These are phyloP conservation scores for Salmacisia buchloeana DNA, from an alignment of 1,284 basidiomycete genomes.

Conservation along the genomic window DNA sequence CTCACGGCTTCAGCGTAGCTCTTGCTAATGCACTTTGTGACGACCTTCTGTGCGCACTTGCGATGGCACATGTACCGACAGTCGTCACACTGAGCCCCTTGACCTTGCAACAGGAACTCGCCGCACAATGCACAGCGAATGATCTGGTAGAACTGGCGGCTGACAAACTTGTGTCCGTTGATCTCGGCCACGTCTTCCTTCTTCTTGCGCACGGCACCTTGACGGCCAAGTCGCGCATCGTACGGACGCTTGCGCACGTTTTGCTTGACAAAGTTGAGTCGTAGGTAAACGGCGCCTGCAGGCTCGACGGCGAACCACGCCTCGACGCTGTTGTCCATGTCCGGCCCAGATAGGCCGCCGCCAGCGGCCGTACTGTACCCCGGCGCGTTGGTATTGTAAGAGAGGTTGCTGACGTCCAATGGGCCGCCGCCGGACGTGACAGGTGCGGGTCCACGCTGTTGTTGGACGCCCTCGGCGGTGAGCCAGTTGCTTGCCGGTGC, in stretches of 20 bases:
- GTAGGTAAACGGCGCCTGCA: slow-evolving; percentile 71
- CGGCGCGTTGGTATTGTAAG: slow-evolving; percentile 34
- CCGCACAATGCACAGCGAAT: slow-evolving; percentile 97
- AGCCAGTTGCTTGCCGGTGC: slow-evolving; percentile 27
- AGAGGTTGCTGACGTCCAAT: slow-evolving; percentile 18
- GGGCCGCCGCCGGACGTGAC: slow-evolving; percentile 14
- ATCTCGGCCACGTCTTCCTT: slow-evolving; percentile 98
- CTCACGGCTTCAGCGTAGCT: slow-evolving; percentile 75
- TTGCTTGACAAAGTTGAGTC: slow-evolving; percentile 47
- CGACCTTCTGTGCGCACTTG: slow-evolving; percentile 94
- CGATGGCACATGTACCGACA: slow-evolving; percentile 98
- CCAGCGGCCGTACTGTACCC: slow-evolving; percentile 11
- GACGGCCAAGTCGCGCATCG: slow-evolving; percentile 83
- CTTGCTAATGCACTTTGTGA: slow-evolving; percentile 98
- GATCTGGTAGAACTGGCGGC: slow-evolving; percentile 90
- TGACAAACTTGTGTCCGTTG: slow-evolving; percentile 98
- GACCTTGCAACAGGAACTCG: slow-evolving; percentile 93
- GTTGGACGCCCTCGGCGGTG: slow-evolving; percentile 41
- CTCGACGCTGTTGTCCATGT: slow-evolving; percentile 70
- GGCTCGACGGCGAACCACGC: slow-evolving; percentile 98
- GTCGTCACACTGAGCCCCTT: slow-evolving; percentile 98
- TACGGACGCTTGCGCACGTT: slow-evolving; percentile 81
- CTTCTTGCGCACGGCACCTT: slow-evolving; percentile 94
- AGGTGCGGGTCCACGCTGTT: slow-evolving; percentile 9
- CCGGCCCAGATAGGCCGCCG: slow-evolving; percentile 25